Percentiles rank a stretch among this genome's conserved stretches.
Conservation (phyloP, 495 filamentous ascomycete species). For the Acidiella bohemica region DNA sequence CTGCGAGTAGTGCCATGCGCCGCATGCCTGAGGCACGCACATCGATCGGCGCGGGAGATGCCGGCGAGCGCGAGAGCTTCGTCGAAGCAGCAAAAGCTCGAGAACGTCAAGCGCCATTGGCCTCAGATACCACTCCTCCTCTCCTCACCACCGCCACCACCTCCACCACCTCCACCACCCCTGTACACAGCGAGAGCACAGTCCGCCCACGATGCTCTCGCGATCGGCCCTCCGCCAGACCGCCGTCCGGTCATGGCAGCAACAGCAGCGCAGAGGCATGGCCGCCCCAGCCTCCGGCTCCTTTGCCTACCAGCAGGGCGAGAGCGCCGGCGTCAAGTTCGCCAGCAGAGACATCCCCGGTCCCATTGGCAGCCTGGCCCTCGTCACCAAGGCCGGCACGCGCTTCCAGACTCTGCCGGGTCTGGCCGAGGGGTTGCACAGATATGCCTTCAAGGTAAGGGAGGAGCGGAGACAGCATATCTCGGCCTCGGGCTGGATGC, state of each 20-base stretch:
- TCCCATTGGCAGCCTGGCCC: slow-evolving; percentile 73
- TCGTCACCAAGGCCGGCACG: slow-evolving; percentile 87
- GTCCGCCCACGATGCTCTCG: slow-evolving; percentile 62
- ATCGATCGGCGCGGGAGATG: too few species aligned
- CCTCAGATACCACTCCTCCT: too few species aligned
- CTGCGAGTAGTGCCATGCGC: too few species aligned
- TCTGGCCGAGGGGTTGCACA: slow-evolving; percentile 74
- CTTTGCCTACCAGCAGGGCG: slow-evolving; percentile 77
- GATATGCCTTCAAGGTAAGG: slow-evolving; percentile 86
- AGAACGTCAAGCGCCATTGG: too few species aligned
- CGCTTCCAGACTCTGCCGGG: slow-evolving; percentile 82
- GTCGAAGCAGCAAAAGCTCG: too few species aligned
- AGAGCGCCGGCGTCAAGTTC: slow-evolving; percentile 76
- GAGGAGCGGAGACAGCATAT: background rate
- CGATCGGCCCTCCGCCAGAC: slow-evolving; percentile 66
- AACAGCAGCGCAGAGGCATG: slow-evolving; percentile 56
- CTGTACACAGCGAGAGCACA: slow-evolving; percentile 18
- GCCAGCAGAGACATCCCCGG: slow-evolving; percentile 77
- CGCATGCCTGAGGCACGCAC: too few species aligned
- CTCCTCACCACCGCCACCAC: too few species aligned
- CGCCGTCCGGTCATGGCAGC: slow-evolving; percentile 48
- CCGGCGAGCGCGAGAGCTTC: too few species aligned
- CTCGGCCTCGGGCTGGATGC: slow-evolving; percentile 1
- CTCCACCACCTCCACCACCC: slow-evolving; percentile 6
- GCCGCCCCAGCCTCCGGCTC: slow-evolving; percentile 68